Base-by-base conservation (phyloP, 345 rosid species). In the Kandelia obovata region DNA sequence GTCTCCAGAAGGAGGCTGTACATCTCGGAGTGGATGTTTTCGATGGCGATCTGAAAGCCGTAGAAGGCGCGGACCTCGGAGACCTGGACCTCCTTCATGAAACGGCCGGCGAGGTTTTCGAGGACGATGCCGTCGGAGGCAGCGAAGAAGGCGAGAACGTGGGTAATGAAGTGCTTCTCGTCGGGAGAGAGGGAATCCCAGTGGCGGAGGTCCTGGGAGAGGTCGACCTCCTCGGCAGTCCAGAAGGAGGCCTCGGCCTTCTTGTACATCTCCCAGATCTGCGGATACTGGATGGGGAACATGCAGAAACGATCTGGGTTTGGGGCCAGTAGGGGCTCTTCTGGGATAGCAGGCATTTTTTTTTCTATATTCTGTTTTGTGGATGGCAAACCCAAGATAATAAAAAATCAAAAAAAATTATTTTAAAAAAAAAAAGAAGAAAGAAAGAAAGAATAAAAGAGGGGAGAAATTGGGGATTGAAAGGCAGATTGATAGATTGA, bases 251-350 rank as follows among this genome's bases (percentile, higher is more conserved):
- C 98, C 68, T 90, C 99, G 20, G 96, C 97, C 64, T 95, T 87
- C 89, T 95, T 92, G 83, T 95, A 92, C 99, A 92, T 92, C 61
- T 95, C 96, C 99, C 98, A 95, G 58, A 95, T 83, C 79, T 90
- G 78, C 0, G 99, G 98, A 71, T 88, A 90, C 31, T 92, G 87
- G 63, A 92, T 88, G 0, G 99, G 99, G 49, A 95, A 95, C 99
- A 95, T 95, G 52, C 98, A 92, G 83, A 95, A 92, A 6, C 96
- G 82, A 75, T 83, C 98, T 0, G 96, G 88, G 64, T 85, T 92
- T 0, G 92, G 74, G 5, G 89, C 88, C 0, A 92, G 85, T 1
- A 95, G 88, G 0, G 98, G 99, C 84, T 95, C 99, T 70, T 90
- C 96, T 3, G 87, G 83, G 53, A 90, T 77, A 1, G 92, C 80